A percentile compares a stretch with the other conserved stretches of the same genome.
Evolutionary conservation across 306 rosid genomes (phyloP).

Genomic region (Ammopiptanthus mongolicus): DNA sequence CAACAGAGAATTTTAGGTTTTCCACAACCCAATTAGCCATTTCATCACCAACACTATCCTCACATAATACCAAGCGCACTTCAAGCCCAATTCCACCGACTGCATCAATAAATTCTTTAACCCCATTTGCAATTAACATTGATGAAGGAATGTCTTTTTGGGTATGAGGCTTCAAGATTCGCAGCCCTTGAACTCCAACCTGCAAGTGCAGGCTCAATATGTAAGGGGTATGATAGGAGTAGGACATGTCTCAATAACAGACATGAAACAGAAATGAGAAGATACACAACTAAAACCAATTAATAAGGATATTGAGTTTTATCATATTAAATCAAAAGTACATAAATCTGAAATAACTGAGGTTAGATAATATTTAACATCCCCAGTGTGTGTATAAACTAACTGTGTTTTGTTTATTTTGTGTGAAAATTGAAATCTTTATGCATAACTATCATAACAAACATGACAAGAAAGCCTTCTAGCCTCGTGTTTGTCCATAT

Average conservation of each 20-base stretch:
- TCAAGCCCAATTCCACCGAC: conserved; percentile 73
- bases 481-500: neutral
- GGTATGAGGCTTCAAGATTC: conserved; percentile 66
- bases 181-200: conserved; percentile 85
- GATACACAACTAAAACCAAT: conserved; percentile 6
- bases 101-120: conserved; percentile 42
- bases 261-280: conserved; percentile 3
- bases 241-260: neutral
- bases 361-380: neutral
- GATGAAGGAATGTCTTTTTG: conserved; percentile 38
- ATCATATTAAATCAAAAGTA: neutral
- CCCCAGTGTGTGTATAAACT: neutral
- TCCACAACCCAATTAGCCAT: conserved; percentile 71
- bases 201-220: conserved; percentile 30
- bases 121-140: conserved; percentile 45
- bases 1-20: conserved; percentile 73
- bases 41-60: conserved; percentile 53
- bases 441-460: neutral
- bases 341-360: neutral
- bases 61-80: conserved; percentile 53
- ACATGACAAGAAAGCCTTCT: neutral
- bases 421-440: neutral
- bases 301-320: neutral
- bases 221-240: conserved; percentile 12
- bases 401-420: neutral